phyloP scores from a whole-genome alignment of 192 early-diverging fungal genomes.

The Chytriomyces sp. region DNA sequence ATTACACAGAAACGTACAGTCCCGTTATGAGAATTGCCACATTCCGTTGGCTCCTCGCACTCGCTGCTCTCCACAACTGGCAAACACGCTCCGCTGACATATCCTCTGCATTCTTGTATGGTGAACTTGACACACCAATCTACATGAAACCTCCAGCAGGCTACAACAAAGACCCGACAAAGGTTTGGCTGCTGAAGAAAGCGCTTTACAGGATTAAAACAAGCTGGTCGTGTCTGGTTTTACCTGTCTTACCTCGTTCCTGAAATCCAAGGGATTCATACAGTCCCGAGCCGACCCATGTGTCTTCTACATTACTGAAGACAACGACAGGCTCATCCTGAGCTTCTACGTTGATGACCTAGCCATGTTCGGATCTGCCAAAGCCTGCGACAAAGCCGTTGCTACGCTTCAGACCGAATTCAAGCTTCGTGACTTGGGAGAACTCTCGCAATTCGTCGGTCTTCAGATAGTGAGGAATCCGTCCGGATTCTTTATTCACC shows the following conservation, averaged over 20 bases:
- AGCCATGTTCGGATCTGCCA: neutral
- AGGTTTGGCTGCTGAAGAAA: conserved; percentile 1
- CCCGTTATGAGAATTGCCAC: conserved; percentile 12
- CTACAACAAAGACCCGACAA: neutral
- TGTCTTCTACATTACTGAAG: neutral
- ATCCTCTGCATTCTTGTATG: conserved; percentile 12
- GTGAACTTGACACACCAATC: neutral
- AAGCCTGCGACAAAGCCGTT: neutral
- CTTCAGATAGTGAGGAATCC: neutral
- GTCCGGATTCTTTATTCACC: neutral
- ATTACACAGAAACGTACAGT: conserved; percentile 35
- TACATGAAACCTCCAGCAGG: conserved; percentile 21
- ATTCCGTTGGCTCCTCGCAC: conserved; percentile 12
- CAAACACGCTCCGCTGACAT: conserved; percentile 1
- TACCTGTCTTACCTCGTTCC: neutral
- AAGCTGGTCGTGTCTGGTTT: conserved; percentile 26
- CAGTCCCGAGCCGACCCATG: conserved; percentile 3
- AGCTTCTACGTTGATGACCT: conserved; percentile 22
- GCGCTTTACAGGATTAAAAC: conserved; percentile 24
- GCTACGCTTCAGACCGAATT: neutral
- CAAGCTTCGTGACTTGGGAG: conserved; percentile 1
- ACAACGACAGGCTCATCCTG: neutral
- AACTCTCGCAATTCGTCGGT: neutral
- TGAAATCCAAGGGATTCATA: neutral
- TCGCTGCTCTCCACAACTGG: neutral